Conservation (phyloP, 2,329 filamentous ascomycete species). For the Aspergillus clavatus region DNA sequence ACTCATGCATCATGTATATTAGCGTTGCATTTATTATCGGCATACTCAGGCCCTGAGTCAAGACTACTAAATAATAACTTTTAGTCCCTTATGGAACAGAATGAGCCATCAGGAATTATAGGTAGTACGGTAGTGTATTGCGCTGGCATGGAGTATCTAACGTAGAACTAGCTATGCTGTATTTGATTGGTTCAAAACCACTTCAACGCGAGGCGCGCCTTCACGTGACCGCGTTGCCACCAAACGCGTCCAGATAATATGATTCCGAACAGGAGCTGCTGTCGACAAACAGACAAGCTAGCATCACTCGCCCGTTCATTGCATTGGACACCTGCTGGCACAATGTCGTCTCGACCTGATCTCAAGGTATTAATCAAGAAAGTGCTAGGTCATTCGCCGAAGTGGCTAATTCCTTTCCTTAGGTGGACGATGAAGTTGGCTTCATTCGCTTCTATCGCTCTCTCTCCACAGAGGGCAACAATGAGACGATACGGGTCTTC, state of each 20-base stretch:
- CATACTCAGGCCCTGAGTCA: background rate
- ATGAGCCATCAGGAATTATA: no score
- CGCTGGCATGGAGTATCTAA: no score
- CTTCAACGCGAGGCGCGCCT: slow-evolving; percentile 30
- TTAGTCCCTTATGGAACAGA: background rate
- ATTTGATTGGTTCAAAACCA: slow-evolving; percentile 12
- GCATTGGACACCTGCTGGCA: slow-evolving; percentile 23
- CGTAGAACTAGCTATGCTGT: background rate
- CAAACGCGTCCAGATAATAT: slow-evolving; percentile 22
- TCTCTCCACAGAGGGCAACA: slow-evolving; percentile 62
- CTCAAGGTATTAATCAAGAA: slow-evolving; percentile 53
- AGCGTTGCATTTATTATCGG: slow-evolving; percentile 12
- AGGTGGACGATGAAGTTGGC: slow-evolving; percentile 94
- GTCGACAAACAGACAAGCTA: slow-evolving; percentile 9
- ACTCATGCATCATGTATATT: slow-evolving; percentile 24
- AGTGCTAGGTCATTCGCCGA: background rate
- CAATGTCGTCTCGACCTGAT: slow-evolving; percentile 68
- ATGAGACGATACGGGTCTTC: slow-evolving; percentile 75
- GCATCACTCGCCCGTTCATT: slow-evolving; percentile 6
- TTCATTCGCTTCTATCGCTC: slow-evolving; percentile 96
- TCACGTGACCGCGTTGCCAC: slow-evolving; percentile 30
- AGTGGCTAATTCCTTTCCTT: slow-evolving; percentile 7
- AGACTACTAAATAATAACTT: slow-evolving; percentile 1
- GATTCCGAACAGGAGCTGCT: slow-evolving; percentile 2
- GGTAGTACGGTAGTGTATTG: no score